Base-by-base conservation (phyloP, 2,329 filamentous ascomycete genomes). In the Aspergillus novoparasiticus region DNA sequence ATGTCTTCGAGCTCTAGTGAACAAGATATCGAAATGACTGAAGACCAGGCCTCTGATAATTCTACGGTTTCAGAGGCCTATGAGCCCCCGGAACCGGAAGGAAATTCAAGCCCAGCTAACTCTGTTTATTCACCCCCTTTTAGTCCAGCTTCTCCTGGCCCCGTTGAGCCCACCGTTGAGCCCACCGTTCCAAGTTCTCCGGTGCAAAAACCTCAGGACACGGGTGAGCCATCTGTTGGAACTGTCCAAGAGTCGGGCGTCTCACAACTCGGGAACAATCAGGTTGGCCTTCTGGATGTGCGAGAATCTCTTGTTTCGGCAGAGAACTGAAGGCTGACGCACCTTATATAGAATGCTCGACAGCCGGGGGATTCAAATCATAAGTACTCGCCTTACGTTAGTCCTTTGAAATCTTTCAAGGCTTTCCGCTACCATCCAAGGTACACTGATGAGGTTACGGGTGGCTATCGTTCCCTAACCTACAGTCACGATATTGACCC, bases 401-500 rank as follows among this genome's bases (percentile, higher is more conserved):
- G 93, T 73, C 91, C 93, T 36, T 83, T 99, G 64, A 88, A 87
- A 69, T 86, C 87, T 70, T 97, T 98, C 78, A 92, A 89, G 76
- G 90, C 92, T 43, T 99, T 92, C 79, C 92, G 94, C 70, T 97
- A 94, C 75, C 94, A 98, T 75, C 92, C 92, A 36, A 83, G 86
- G 58, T 98, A 89, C 79, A 82, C 84, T 68, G 78, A 90, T 57
- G 82, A 87, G 61, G 88, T 97, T 62, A 76, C 87, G 61, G 90
- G 89, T 66, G 94, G 94, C 50, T 90, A 93, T 74, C 89, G 90
- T 74, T 98, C 95, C 67, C 84, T 96, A 82, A 98, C 94, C 50
- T 98, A 94, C 81, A 97, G 92, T 80, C 92, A 96, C 79, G 90
- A 89, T 70, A 96, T 99, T 78, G 89, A 97, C 75, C 84, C 89